Evolutionary conservation across 495 filamentous ascomycete genomes (phyloP).

Genomic region (Neurospora sp.): DNA sequence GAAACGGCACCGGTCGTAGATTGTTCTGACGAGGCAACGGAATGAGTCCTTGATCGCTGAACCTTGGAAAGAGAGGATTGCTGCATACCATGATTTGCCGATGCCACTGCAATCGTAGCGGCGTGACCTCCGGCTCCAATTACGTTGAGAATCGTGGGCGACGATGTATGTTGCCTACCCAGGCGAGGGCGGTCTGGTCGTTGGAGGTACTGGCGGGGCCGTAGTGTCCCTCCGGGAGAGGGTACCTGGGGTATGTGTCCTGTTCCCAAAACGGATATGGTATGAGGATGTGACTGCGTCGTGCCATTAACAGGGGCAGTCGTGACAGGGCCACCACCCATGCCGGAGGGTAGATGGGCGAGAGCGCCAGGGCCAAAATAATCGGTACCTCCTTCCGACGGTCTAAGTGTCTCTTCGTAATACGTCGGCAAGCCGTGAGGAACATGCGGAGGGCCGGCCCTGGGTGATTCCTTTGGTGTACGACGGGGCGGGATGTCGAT

Average conservation of each 20-base stretch:
- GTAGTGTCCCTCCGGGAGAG: slow-evolving; percentile 59
- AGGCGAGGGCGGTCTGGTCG: slow-evolving; percentile 45
- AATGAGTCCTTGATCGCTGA: slow-evolving; percentile 39
- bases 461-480: slow-evolving; percentile 77
- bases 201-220: slow-evolving; percentile 30
- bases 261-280: slow-evolving; percentile 71
- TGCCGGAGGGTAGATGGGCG: slow-evolving; percentile 30
- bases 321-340: slow-evolving; percentile 14
- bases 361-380: slow-evolving; percentile 86
- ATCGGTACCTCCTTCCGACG: slow-evolving; percentile 64
- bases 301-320: slow-evolving; percentile 23
- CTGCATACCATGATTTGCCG: slow-evolving; percentile 22
- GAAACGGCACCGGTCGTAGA: slow-evolving; percentile 18
- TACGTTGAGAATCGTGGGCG: slow-evolving; percentile 55
- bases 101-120: slow-evolving; percentile 8
- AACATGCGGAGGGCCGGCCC: slow-evolving; percentile 37
- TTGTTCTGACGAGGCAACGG: slow-evolving; percentile 40
- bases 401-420: slow-evolving; percentile 50
- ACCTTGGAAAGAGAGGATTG: slow-evolving; percentile 20
- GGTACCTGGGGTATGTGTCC: slow-evolving; percentile 74
- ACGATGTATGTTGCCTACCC: slow-evolving; percentile 67
- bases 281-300: slow-evolving; percentile 23
- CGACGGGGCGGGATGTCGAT: slow-evolving; percentile 76
- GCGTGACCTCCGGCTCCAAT: slow-evolving; percentile 15
- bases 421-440: slow-evolving; percentile 35